Base-by-base conservation (phyloP, 2,329 filamentous ascomycete species). In the Aspergillus piperis region DNA sequence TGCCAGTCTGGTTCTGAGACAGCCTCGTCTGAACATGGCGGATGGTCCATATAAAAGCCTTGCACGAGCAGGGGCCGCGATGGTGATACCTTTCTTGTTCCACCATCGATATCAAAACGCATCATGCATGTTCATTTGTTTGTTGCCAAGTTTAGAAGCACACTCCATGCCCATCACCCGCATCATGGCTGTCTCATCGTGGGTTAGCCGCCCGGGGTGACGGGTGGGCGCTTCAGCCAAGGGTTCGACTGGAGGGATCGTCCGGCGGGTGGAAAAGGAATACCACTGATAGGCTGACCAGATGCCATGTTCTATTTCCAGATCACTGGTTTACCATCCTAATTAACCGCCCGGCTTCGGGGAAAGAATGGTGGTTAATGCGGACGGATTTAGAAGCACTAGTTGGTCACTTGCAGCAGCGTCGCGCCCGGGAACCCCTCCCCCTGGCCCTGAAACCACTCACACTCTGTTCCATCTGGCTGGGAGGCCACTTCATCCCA, bases 61-160 rank as follows among this genome's bases (percentile, higher is more conserved):
- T 38, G 42, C 52, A 60, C 21, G 32, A 44, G 17, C 6, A 39
- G 15, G 47, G 27, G 47, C 32, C 55, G 44, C 23, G 23, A 10
- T 25, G 39, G 47, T 54, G 56, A 21, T 54, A 25, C 42, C 36
- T 30, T 59, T 54, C 36, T 59, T 55, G 44, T 52, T 21, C 25
- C 41, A 44, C 19, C 32, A 49, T 36, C 32, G 32, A 36, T 38
- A 38, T n/a, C 27, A 19, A 39, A 41, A 17, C 19, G 44, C 51
- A 50, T 52, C 32, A 52, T 53, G 51, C 56, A 59, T 44, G 30
- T 15, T 13, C 39, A 42, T 25, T 32, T 38, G 36, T 15, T 8
- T 44, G 48, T 56, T 47, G 36, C 56, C 56, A 61, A 59, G 56
- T 59, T 59, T 61, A 61, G 59, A 59, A 61, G 44, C 51, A 59